A percentile compares a stretch with the other conserved stretches of the same genome.
These are phyloP conservation scores for Aspergillus sclerotiicarbonarius DNA, from an alignment of 495 filamentous ascomycete species.

Conservation along the genomic window DNA sequence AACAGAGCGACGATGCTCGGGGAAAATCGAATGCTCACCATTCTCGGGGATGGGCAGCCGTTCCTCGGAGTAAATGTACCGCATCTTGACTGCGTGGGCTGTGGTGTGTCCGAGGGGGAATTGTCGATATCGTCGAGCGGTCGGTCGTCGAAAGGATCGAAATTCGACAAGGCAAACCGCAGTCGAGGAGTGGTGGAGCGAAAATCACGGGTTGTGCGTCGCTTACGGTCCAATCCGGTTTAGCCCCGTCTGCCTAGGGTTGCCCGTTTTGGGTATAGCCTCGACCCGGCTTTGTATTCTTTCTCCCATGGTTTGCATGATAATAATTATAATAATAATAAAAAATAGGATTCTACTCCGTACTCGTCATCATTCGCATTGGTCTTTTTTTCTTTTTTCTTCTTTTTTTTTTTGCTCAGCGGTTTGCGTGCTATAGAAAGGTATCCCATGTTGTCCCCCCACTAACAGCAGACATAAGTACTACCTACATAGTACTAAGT, in stretches of 20 bases:
- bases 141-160: slow-evolving; percentile 46
- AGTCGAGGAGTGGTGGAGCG: slow-evolving; percentile 44
- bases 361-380: no score
- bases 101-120: slow-evolving; percentile 46
- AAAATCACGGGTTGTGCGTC: slow-evolving; percentile 54
- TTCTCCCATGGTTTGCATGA: background rate
- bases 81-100: slow-evolving; percentile 71
- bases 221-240: slow-evolving; percentile 41
- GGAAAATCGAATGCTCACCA: slow-evolving; percentile 63
- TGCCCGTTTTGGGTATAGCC: slow-evolving; percentile 17
- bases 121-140: slow-evolving; percentile 47
- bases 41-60: slow-evolving; percentile 89
- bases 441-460: no score
- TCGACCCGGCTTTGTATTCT: background rate
- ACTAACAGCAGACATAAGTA: no score
- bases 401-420: no score
- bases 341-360: no score
- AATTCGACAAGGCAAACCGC: slow-evolving; percentile 36
- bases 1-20: slow-evolving; percentile 14
- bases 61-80: slow-evolving; percentile 97
- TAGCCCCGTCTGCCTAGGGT: slow-evolving; percentile 41
- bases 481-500: background rate
- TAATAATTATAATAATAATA: no score
- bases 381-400: no score
- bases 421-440: no score